phyloP scores from a whole-genome alignment of 768 basidiomycete species.

The Solioccasus polychromus region DNA sequence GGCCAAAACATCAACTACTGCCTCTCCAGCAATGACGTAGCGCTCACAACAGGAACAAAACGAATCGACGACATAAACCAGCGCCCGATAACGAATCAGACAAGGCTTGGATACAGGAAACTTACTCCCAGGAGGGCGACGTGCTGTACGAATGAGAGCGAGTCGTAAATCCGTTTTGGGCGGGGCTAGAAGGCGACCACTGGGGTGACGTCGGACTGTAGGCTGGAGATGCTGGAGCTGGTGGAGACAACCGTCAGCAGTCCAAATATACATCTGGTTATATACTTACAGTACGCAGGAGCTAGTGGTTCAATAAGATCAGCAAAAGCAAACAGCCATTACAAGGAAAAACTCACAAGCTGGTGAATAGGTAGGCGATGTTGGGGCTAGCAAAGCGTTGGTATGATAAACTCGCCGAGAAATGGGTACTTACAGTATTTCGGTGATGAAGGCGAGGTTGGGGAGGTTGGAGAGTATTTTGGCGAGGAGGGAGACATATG shows the following conservation, averaged over 20 bases:
- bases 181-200: constrained; percentile 81
- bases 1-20: constrained; percentile 1
- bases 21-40: constrained; percentile 8
- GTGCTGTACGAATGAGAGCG: constrained; percentile 44
- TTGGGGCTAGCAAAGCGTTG: constrained; percentile 55
- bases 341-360: constrained; percentile 57
- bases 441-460: constrained; percentile 87
- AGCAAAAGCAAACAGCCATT: constrained; percentile 1
- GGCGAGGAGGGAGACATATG: constrained; percentile 89
- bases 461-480: constrained; percentile 91
- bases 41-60: constrained; percentile 3
- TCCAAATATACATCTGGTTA: background rate
- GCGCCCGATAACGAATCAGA: constrained; percentile 13
- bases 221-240: constrained; percentile 81
- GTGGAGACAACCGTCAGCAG: constrained; percentile 14
- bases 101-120: constrained; percentile 1
- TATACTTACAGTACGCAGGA: constrained; percentile 71
- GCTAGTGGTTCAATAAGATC: constrained; percentile 38
- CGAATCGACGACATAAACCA: constrained; percentile 8
- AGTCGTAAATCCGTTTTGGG: constrained; percentile 44
- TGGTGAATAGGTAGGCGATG: constrained; percentile 85
- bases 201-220: constrained; percentile 85
- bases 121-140: constrained; percentile 53
- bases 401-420: background rate
- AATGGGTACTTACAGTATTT: constrained; percentile 70